Base-by-base conservation (phyloP, 345 rosid genomes). In the Lumnitzera racemosa region DNA sequence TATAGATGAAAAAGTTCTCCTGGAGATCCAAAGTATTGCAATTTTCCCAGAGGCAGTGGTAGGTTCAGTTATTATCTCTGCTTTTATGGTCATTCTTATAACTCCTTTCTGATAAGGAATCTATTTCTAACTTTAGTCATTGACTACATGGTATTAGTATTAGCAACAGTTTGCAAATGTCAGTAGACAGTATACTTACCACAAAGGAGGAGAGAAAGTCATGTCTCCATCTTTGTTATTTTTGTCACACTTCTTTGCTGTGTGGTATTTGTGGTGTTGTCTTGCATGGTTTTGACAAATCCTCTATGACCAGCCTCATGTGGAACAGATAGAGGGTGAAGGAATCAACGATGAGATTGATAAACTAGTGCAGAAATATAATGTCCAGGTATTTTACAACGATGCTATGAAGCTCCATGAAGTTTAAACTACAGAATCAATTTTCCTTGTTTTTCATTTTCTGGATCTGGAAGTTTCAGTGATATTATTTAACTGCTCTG, bases 11-110 rank as follows among this genome's bases (percentile, higher is more conserved):
- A 94, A 79, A 78, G 80, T 94, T 64, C 68, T 63, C 67, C 55
- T 88, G 84, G 99, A 94, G 73, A 68, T 88, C 67, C 83, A 84
- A 58, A 90, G 92, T 71, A 70, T 94, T 68, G 96, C 95, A 57
- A 86, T 88, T 70, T 86, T 80, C 76, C 80, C 84, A 69, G 95
- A 88, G 57, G 78, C 79, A 61, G 48, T 66, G 92, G 99, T 94
- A 81, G n/a, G 84, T 68, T 54, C 53, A 54, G 50, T 62, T 68
- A 64, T 25, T 55, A 17, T 51, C 23, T 16, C n/a, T 43, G 52
- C 20, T 24, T 50, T 46, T 47, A 2, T 27, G 31, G 31, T 27
- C 31, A 27, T 27, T 27, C 5, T 59, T 55, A 47, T 36, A 24
- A 24, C 56, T 50, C 13, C 4, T 57, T 46, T 46, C 17, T 16